These are phyloP conservation scores for Reticulascus tulasneorum DNA, from an alignment of 2,329 filamentous ascomycete genomes.

Conservation along the genomic window DNA sequence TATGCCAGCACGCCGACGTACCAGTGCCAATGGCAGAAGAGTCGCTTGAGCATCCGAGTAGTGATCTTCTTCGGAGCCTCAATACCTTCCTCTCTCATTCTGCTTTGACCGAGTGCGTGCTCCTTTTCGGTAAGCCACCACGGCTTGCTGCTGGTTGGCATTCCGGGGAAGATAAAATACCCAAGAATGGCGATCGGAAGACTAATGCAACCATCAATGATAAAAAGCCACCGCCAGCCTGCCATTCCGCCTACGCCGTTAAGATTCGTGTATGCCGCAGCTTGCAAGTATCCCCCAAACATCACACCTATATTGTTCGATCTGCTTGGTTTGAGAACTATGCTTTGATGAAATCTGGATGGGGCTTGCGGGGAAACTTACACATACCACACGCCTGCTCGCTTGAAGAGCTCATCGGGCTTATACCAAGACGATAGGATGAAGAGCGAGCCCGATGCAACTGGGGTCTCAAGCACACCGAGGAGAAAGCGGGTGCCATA, in stretches of 20 bases:
- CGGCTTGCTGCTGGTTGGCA: slow-evolving; percentile 31
- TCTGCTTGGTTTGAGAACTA: not conserved
- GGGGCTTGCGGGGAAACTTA: slow-evolving; percentile 16
- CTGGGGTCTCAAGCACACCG: slow-evolving; percentile 18
- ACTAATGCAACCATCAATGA: slow-evolving; percentile 53
- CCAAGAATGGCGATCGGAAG: slow-evolving; percentile 48
- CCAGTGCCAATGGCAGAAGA: slow-evolving; percentile 22
- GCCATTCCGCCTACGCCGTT: slow-evolving; percentile 42
- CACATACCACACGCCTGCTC: slow-evolving; percentile 44
- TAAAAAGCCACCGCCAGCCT: slow-evolving; percentile 50
- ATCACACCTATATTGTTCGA: slow-evolving; percentile 21
- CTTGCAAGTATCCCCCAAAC: slow-evolving; percentile 27
- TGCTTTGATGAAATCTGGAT: not conserved
- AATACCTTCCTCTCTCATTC: slow-evolving; percentile 19
- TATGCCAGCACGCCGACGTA: slow-evolving; percentile 19
- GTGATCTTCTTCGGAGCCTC: slow-evolving; percentile 16
- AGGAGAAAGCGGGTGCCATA: slow-evolving; percentile 26
- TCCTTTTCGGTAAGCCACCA: slow-evolving; percentile 28
- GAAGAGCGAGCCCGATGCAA: slow-evolving; percentile 16
- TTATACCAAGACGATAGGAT: slow-evolving; percentile 25
- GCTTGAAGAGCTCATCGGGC: slow-evolving; percentile 35
- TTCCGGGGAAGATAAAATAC: slow-evolving; percentile 39
- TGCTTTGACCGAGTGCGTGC: slow-evolving; percentile 26
- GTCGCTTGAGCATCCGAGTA: slow-evolving; percentile 18
- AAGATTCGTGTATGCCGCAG: slow-evolving; percentile 42